Evolutionary conservation across 495 filamentous ascomycete species (phyloP).

Genomic region (Lasiosphaeria miniovina): DNA sequence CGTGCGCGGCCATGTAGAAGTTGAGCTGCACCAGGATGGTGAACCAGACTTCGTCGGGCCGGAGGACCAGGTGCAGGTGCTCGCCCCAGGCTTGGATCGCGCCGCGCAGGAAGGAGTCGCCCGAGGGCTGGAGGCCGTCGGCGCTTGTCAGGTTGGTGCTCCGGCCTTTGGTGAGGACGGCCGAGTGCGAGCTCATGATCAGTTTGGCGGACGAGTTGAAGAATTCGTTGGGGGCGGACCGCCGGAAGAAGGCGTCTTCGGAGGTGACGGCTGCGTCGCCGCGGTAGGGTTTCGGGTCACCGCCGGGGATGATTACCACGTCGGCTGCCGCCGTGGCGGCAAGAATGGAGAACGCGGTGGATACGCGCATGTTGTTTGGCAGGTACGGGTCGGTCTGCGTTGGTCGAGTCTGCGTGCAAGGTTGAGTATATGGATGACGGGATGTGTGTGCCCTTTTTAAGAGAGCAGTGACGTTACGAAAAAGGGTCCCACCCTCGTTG

Average conservation of each 20-base stretch:
- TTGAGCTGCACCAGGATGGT: constrained; percentile 53
- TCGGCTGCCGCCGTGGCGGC: not conserved
- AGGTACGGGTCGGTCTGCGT: too few species aligned
- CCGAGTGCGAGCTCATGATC: constrained; percentile 17
- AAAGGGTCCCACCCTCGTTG: too few species aligned
- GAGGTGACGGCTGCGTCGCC: constrained; percentile 8
- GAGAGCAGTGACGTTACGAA: too few species aligned
- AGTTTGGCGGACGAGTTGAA: constrained; percentile 17
- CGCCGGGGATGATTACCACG: constrained; percentile 26
- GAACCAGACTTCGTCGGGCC: constrained; percentile 61
- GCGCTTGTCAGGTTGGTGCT: not conserved
- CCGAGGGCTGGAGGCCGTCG: constrained; percentile 20
- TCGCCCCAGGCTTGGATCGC: constrained; percentile 49
- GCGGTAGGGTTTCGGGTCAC: constrained; percentile 24
- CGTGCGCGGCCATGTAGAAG: constrained; percentile 50
- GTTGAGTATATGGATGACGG: too few species aligned
- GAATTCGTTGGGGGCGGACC: constrained; percentile 23
- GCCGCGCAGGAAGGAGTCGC: constrained; percentile 49
- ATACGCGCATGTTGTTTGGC: too few species aligned
- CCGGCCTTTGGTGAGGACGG: not conserved
- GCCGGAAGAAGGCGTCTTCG: constrained; percentile 17
- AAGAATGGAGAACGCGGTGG: too few species aligned
- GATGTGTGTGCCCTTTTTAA: too few species aligned
- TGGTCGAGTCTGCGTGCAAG: too few species aligned
- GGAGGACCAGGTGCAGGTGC: constrained; percentile 50